phyloP scores from a whole-genome alignment of 2,329 filamentous ascomycete genomes.

The Chalaropsis thielavioides region DNA sequence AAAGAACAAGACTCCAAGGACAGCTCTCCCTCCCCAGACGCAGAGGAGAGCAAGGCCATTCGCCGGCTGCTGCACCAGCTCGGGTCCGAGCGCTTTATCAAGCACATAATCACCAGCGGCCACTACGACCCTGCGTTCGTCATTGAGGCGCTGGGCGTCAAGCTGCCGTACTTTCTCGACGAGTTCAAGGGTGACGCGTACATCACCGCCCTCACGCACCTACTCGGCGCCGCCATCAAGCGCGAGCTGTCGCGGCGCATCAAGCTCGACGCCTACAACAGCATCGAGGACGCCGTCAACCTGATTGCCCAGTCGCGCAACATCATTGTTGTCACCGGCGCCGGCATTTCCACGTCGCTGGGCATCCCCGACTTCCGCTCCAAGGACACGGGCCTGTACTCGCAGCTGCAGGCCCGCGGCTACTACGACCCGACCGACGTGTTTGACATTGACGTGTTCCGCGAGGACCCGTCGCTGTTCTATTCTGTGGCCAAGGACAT shows the following conservation, averaged over 20 bases:
- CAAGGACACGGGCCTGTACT: conserved; percentile 82
- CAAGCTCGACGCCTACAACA: conserved; percentile 69
- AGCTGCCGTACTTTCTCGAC: conserved; percentile 8
- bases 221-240: conserved; percentile 63
- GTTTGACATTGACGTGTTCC: conserved; percentile 81
- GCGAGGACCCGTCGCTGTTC: conserved; percentile 75
- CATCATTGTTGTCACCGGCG: conserved; percentile 87
- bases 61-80: conserved; percentile 12
- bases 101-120: conserved; percentile 7
- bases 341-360: conserved; percentile 89
- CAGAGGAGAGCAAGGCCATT: conserved; percentile 2
- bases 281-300: conserved; percentile 70
- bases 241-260: conserved; percentile 69
- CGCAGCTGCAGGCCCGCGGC: conserved; percentile 65
- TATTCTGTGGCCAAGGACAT: conserved; percentile 87
- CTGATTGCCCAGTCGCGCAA: conserved; percentile 62
- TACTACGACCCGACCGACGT: conserved; percentile 81
- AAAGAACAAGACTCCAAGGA: background rate
- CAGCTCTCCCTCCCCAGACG: background rate
- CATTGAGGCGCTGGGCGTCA: conserved; percentile 11
- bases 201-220: conserved; percentile 18
- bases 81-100: conserved; percentile 7
- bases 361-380: conserved; percentile 96
- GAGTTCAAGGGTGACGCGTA: conserved; percentile 9
- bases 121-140: background rate